Evolutionary conservation across 371 early-diverging fungal genomes (phyloP).

Genomic region (Umbelopsis sp.): DNA sequence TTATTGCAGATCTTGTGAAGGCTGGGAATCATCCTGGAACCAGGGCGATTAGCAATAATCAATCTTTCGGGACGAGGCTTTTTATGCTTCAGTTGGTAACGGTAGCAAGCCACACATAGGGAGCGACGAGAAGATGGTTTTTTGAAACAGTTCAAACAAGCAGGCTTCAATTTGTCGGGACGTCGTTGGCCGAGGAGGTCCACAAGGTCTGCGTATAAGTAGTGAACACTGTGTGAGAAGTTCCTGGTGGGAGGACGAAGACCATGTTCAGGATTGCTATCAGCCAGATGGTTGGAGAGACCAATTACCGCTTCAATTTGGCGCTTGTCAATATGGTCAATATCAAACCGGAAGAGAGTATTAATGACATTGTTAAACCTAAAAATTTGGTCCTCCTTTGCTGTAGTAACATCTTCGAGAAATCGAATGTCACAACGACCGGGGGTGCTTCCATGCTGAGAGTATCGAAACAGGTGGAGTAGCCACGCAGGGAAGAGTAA

Average conservation of each 20-base stretch:
- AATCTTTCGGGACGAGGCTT: slow-evolving; percentile 43
- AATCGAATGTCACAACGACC: slow-evolving; percentile 53
- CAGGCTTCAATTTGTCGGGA: slow-evolving; percentile 43
- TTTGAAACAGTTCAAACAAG: slow-evolving; percentile 46
- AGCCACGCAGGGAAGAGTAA: slow-evolving; percentile 54
- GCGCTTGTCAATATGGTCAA: slow-evolving; percentile 35
- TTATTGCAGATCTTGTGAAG: slow-evolving; percentile 41
- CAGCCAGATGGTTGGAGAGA: slow-evolving; percentile 34
- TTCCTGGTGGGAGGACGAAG: neutral
- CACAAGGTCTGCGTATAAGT: slow-evolving; percentile 33
- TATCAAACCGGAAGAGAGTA: slow-evolving; percentile 47
- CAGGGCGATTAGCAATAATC: slow-evolving; percentile 44
- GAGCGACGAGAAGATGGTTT: slow-evolving; percentile 48
- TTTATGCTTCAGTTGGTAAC: slow-evolving; percentile 44
- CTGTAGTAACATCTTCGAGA: slow-evolving; percentile 41
- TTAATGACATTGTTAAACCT: slow-evolving; percentile 51
- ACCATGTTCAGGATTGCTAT: neutral
- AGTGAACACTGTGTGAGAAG: neutral
- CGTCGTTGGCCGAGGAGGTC: slow-evolving; percentile 39
- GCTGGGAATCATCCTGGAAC: slow-evolving; percentile 22
- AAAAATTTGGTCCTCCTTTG: slow-evolving; percentile 53
- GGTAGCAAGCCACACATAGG: slow-evolving; percentile 48
- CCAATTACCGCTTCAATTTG: slow-evolving; percentile 33
- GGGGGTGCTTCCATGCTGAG: slow-evolving; percentile 41
- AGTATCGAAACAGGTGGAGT: slow-evolving; percentile 47